Evolutionary conservation across 345 rosid genomes (phyloP), one percentile per base, ranked within the genome.

Genomic region (Populus alba): DNA sequence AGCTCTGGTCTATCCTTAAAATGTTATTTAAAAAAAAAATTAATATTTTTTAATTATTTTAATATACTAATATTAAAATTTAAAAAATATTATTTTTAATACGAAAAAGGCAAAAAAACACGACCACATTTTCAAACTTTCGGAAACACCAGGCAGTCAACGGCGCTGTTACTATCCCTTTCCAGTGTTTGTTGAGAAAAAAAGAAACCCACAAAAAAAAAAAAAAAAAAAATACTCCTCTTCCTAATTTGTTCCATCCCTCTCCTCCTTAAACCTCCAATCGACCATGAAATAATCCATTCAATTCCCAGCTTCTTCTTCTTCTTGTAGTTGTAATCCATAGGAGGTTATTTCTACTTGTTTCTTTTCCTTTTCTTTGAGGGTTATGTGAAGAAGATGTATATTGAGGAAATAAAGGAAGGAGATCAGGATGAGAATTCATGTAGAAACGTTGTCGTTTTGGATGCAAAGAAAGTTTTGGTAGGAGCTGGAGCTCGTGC

Each of bases 401-500:
- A 43, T 65, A 75, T 75, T 17, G 45, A 75, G 31, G 71, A 75
- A 75, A 2, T 65, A 22, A 61, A 63, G 61, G 77, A 45, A 17
- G 77, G 38, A n/a, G 78, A 75, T 45, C 62, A 29, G 71, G 47
- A 65, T 59, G 71, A 18, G 45, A 45, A 45, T 63, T 17, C 22
- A 25, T 8, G 71, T 31, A 20, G 71, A 18, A 39, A 10, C 62
- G 31, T 18, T 66, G 62, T 29, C 37, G 8, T 45, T 75, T 75
- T 75, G 77, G 75, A 77, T 22, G 91, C 92, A 5, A 91, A 88
- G 85, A 84, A 90, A 77, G 88, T 80, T 9, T 25, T 91, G 75
- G 89, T 91, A 35, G 95, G 92, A 29, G 92, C 88, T 23, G 92
- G 92, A 43, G 92, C 92, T 68, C 85, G 92, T 79, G 80, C 85